Conservation (phyloP, 164 flowering plant genomes). For the Piper betle region DNA sequence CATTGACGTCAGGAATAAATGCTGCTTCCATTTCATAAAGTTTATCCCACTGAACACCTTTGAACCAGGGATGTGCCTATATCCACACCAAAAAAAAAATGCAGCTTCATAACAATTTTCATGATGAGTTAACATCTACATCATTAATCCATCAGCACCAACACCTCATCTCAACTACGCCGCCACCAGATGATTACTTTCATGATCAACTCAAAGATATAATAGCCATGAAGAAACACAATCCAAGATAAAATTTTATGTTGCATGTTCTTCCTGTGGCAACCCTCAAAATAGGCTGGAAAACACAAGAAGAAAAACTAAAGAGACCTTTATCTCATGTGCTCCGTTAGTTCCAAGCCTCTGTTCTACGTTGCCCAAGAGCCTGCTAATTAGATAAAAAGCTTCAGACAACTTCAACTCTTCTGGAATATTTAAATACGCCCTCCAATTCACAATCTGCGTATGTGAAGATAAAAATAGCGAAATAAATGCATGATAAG, state of each 20-base stretch:
- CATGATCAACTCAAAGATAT: too few species aligned
- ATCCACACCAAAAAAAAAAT: too few species aligned
- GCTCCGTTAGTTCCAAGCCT: conserved; percentile 57
- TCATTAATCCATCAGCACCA: too few species aligned
- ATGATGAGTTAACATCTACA: too few species aligned
- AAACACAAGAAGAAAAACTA: conserved; percentile 6
- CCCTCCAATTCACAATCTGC: conserved; percentile 62
- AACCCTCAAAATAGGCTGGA: too few species aligned
- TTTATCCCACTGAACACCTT: conserved; percentile 22
- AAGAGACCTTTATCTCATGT: conserved; percentile 31
- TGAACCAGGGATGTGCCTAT: conserved; percentile 28
- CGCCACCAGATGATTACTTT: too few species aligned
- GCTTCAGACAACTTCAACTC: conserved; percentile 57
- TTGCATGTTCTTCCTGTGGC: too few species aligned
- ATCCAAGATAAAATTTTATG: too few species aligned
- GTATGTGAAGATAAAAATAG: background rate
- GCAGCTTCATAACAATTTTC: too few species aligned
- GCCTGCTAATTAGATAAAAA: conserved; percentile 41
- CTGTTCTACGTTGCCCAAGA: conserved; percentile 47
- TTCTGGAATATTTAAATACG: conserved; percentile 49
- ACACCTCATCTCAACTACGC: too few species aligned
- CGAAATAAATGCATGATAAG: too few species aligned
- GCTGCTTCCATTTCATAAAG: conserved; percentile 30
- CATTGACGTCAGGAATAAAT: conserved; percentile 27
- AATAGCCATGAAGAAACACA: too few species aligned